phyloP scores from a whole-genome alignment of 495 filamentous ascomycete genomes.

The Penicillium lividum region DNA sequence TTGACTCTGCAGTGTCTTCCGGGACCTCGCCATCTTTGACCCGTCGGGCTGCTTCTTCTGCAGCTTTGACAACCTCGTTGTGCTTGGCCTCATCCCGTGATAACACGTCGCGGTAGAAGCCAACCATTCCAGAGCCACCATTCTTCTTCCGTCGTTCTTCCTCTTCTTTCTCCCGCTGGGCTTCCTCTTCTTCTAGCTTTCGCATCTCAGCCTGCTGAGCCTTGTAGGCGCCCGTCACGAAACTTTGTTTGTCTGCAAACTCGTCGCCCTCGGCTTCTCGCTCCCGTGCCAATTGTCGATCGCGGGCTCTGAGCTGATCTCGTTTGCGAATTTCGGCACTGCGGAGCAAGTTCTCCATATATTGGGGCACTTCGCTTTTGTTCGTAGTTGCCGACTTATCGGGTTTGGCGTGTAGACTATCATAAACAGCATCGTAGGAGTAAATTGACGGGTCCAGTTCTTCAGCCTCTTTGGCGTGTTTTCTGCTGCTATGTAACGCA shows the following conservation, averaged over 20 bases:
- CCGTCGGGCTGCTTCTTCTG: conserved; percentile 63
- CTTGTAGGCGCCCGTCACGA: conserved; percentile 95
- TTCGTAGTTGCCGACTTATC: conserved; percentile 25
- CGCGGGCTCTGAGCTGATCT: conserved; percentile 82
- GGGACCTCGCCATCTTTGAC: conserved; percentile 44
- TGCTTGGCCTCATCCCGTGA: conserved; percentile 76
- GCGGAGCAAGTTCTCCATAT: conserved; percentile 78
- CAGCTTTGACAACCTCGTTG: conserved; percentile 64
- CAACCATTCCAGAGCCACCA: conserved; percentile 72
- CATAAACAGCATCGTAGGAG: conserved; percentile 59
- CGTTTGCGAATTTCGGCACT: conserved; percentile 86
- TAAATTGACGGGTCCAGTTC: conserved; percentile 54
- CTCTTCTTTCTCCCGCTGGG: conserved; percentile 65
- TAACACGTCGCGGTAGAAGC: conserved; percentile 83
- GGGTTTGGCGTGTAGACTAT: conserved; percentile 48
- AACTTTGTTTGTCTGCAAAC: conserved; percentile 93
- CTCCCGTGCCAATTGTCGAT: conserved; percentile 82
- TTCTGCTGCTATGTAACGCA: conserved; percentile 47
- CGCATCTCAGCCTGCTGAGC: conserved; percentile 84
- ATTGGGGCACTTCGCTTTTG: conserved; percentile 59
- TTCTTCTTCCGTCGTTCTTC: conserved; percentile 60
- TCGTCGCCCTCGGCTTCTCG: conserved; percentile 92
- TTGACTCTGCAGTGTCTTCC: conserved; percentile 33
- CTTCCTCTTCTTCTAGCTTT: conserved; percentile 80
- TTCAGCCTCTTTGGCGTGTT: conserved; percentile 49